Conservation (phyloP, 495 filamentous ascomycete genomes). For the Xylaria castorea region DNA sequence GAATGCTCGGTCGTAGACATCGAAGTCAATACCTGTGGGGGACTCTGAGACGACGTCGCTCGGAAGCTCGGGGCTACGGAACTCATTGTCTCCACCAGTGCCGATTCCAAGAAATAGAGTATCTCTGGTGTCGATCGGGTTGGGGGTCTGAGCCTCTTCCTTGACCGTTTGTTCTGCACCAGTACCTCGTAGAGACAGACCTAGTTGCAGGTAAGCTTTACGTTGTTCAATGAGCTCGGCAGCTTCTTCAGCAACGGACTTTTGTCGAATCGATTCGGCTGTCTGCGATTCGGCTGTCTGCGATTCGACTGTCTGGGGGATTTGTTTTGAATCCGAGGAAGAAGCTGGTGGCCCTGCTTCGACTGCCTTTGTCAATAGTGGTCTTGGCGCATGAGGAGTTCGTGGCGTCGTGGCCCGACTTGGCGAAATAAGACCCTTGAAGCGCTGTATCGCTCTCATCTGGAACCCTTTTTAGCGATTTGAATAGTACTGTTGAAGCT, state of each 20-base stretch:
- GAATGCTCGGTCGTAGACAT: slow-evolving; percentile 89
- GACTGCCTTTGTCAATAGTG: slow-evolving; percentile 12
- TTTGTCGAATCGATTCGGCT: slow-evolving; percentile 42
- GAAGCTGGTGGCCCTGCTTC: slow-evolving; percentile 5
- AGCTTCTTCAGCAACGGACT: slow-evolving; percentile 48
- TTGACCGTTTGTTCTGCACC: slow-evolving; percentile 25
- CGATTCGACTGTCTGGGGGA: slow-evolving; percentile 39
- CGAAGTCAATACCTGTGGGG: slow-evolving; percentile 77
- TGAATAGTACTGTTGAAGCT: background rate
- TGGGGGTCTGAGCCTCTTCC: slow-evolving; percentile 63
- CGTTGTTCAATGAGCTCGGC: slow-evolving; percentile 48
- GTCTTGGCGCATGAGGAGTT: slow-evolving; percentile 21
- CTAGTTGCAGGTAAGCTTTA: slow-evolving; percentile 39
- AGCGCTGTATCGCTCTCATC: slow-evolving; percentile 92
- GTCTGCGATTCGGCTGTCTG: too few relatives aligned
- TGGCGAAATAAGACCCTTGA: slow-evolving; percentile 65
- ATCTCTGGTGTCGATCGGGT: slow-evolving; percentile 65
- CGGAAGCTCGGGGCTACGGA: slow-evolving; percentile 35
- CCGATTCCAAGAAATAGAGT: slow-evolving; percentile 78
- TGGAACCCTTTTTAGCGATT: slow-evolving; percentile 44
- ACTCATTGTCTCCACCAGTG: slow-evolving; percentile 56
- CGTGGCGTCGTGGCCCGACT: slow-evolving; percentile 41
- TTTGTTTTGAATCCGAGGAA: slow-evolving; percentile 35
- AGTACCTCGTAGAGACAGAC: slow-evolving; percentile 9
- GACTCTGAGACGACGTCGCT: slow-evolving; percentile 76